Percentiles rank a stretch among this genome's conserved stretches.
These are phyloP conservation scores for Fonsecaea pedrosoi DNA, from an alignment of 2,329 filamentous ascomycete species.

Conservation along the genomic window DNA sequence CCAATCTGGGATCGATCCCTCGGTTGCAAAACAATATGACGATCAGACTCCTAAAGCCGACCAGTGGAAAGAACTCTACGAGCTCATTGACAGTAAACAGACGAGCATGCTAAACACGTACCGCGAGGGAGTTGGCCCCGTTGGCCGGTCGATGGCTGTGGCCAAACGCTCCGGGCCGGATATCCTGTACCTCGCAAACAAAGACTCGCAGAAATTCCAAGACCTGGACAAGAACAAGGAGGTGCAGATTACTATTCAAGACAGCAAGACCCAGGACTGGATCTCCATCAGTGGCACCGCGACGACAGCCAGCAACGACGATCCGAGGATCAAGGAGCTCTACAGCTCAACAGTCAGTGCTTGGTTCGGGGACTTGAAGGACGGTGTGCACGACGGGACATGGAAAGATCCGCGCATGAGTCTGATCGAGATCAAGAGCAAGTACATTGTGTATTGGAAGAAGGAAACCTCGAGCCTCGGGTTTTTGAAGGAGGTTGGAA, in stretches of 20 bases:
- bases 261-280: conserved; percentile 57
- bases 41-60: conserved; percentile 50
- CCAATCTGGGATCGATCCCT: conserved; percentile 54
- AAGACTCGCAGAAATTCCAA: conserved; percentile 55
- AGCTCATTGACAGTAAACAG: conserved; percentile 55
- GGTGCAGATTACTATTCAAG: conserved; percentile 55
- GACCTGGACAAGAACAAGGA: conserved; percentile 54
- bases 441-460: conserved; percentile 50
- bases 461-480: conserved; percentile 46
- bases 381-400: conserved; percentile 56
- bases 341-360: conserved; percentile 49
- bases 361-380: conserved; percentile 60
- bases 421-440: conserved; percentile 51
- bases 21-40: conserved; percentile 59
- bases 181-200: conserved; percentile 59
- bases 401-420: conserved; percentile 57
- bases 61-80: conserved; percentile 57
- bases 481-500: conserved; percentile 50
- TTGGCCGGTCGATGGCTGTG: conserved; percentile 56
- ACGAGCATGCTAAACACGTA: conserved; percentile 44
- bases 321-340: conserved; percentile 58
- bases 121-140: conserved; percentile 31
- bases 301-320: conserved; percentile 50
- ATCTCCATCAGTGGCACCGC: conserved; percentile 54
- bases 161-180: conserved; percentile 55